These are phyloP conservation scores for Fraxinus paxiana DNA, from an alignment of 305 asterid species.

Conservation along the genomic window DNA sequence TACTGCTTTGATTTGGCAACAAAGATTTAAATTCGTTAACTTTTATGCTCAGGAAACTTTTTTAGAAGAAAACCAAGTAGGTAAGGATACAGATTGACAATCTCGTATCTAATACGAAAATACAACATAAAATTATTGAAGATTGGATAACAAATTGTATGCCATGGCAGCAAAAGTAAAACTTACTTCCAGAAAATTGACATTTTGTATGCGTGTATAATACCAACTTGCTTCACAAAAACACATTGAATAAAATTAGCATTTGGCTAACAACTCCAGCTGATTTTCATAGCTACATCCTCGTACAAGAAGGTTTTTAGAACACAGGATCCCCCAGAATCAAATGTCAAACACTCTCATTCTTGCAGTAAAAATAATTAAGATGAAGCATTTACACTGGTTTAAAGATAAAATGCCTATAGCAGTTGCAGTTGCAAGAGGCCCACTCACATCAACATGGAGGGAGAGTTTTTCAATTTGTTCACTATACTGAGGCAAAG, in stretches of 20 bases:
- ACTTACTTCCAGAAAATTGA: not conserved
- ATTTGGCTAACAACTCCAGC: not conserved
- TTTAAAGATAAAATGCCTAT: conserved; percentile 9
- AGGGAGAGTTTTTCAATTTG: conserved; percentile 98
- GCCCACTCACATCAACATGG: conserved; percentile 91
- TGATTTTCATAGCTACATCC: not conserved
- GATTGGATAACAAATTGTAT: not conserved
- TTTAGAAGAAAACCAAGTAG: not conserved
- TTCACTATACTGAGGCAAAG: conserved; percentile 98
- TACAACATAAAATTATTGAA: not conserved
- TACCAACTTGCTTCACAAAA: not conserved
- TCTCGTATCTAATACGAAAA: not conserved
- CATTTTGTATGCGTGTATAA: not conserved
- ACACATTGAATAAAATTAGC: not conserved
- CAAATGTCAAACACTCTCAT: not conserved
- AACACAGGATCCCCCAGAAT: not conserved
- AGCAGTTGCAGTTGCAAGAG: conserved; percentile 22
- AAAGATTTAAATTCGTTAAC: not conserved
- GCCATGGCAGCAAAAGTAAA: not conserved
- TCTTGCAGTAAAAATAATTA: conserved; percentile 4
- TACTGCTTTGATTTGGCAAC: not conserved
- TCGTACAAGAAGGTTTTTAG: not conserved
- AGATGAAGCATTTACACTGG: not conserved
- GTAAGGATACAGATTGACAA: not conserved
- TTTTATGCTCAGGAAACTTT: not conserved